Conservation (phyloP, 1,284 basidiomycete genomes). For the Ceratobasidium theobromae region DNA sequence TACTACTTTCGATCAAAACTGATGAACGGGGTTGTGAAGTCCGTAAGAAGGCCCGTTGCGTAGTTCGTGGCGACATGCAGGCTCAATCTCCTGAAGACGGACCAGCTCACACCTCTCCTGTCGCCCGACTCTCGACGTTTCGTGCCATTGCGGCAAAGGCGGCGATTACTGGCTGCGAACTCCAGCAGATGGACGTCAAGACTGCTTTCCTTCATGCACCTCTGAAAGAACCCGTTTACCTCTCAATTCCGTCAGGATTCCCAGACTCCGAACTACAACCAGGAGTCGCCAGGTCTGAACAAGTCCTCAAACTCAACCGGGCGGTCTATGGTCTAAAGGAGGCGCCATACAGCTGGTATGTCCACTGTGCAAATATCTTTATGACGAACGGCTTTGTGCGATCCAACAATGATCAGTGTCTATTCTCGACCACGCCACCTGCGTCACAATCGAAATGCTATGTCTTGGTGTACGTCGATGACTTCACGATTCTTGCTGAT, state of each 20-base stretch:
- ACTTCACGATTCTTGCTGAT: conserved; percentile 39
- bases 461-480: conserved; percentile 44
- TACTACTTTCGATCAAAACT: neutral
- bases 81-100: neutral
- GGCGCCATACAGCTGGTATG: conserved; percentile 38
- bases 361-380: conserved; percentile 26
- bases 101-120: neutral
- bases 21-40: neutral
- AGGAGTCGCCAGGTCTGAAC: neutral
- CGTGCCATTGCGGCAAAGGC: neutral
- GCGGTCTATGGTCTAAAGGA: conserved; percentile 41
- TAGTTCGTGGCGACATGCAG: neutral
- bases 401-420: conserved; percentile 40
- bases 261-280: neutral
- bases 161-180: neutral
- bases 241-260: neutral
- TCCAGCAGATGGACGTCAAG: conserved; percentile 6
- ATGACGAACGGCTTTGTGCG: conserved; percentile 40
- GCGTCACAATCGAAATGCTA: neutral
- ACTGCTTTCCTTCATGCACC: neutral
- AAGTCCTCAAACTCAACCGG: conserved; percentile 28
- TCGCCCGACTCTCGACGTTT: neutral
- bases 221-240: neutral
- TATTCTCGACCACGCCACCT: conserved; percentile 38
- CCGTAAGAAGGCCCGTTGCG: conserved; percentile 13